These are phyloP conservation scores for Penicillium cosmopolitanum DNA, from an alignment of 495 filamentous ascomycete species.

Conservation along the genomic window DNA sequence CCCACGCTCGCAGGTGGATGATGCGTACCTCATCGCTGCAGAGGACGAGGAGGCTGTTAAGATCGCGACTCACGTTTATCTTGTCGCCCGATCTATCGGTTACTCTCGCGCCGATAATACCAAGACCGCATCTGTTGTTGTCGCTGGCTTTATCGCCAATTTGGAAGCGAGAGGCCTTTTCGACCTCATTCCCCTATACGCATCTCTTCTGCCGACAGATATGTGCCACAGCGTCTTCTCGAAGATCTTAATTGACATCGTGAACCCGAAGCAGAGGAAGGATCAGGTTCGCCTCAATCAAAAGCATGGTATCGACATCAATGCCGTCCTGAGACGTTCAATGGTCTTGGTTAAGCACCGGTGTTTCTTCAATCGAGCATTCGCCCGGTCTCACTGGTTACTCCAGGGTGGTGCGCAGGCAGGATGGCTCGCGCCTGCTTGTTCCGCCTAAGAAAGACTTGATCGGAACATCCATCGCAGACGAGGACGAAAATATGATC, in stretches of 20 bases:
- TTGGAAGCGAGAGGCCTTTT: conserved; percentile 69
- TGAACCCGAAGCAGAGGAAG: conserved; percentile 56
- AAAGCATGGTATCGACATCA: conserved; percentile 55
- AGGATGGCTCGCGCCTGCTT: conserved; percentile 38
- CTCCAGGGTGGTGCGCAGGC: conserved; percentile 36
- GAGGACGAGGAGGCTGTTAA: conserved; percentile 46
- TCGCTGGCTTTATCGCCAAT: conserved; percentile 76
- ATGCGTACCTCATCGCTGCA: conserved; percentile 42
- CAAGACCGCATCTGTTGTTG: conserved; percentile 50
- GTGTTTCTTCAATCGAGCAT: conserved; percentile 39
- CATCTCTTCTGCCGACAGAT: conserved; percentile 66
- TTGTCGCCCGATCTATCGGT: conserved; percentile 44
- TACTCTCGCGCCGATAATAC: conserved; percentile 40
- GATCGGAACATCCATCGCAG: conserved; percentile 62
- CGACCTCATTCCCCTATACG: conserved; percentile 83
- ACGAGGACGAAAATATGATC: conserved; percentile 72
- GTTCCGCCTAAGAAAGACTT: conserved; percentile 61
- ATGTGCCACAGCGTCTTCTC: conserved; percentile 49
- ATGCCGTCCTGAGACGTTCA: conserved; percentile 58
- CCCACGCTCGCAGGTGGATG: conserved; percentile 31
- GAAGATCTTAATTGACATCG: conserved; percentile 63
- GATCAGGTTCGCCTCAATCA: conserved; percentile 56
- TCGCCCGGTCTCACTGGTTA: conserved; percentile 34
- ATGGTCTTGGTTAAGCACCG: conserved; percentile 50
- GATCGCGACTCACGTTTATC: conserved; percentile 53